Percentiles rank a stretch among this genome's conserved stretches.
phyloP scores from a whole-genome alignment of 1,139 yeast species.

The Pichia sp. region DNA sequence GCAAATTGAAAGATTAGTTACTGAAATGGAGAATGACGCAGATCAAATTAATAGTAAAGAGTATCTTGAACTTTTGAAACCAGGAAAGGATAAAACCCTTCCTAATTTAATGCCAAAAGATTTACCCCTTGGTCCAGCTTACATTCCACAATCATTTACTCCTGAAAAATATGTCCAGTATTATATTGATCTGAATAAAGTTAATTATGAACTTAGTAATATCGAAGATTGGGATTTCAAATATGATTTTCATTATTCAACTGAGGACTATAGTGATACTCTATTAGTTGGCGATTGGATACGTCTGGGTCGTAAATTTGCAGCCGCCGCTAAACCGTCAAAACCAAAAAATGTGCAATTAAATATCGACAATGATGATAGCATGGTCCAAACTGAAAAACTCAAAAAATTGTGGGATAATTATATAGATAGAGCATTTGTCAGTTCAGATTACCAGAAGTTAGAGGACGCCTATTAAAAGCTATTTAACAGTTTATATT shows the following conservation, averaged over 20 bases:
- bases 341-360: constrained; percentile 21
- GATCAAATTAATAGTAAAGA: constrained; percentile 2
- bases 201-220: constrained; percentile 12
- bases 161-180: constrained; percentile 71
- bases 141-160: constrained; percentile 59
- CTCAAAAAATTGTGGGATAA: constrained; percentile 37
- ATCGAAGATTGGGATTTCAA: constrained; percentile 39
- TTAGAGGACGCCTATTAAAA: constrained; percentile 18
- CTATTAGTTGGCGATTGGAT: constrained; percentile 60
- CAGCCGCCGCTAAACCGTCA: constrained; percentile 31
- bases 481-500: background rate
- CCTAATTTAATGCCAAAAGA: constrained; percentile 59
- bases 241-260: constrained; percentile 62
- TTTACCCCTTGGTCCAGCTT: constrained; percentile 67
- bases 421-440: constrained; percentile 45
- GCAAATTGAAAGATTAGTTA: constrained; percentile 13
- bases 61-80: constrained; percentile 20
- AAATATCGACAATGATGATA: constrained; percentile 16
- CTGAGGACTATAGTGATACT: constrained; percentile 55
- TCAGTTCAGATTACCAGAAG: constrained; percentile 58
- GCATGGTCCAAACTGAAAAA: constrained; percentile 1
- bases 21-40: constrained; percentile 10
- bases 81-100: constrained; percentile 51
- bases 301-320: constrained; percentile 47
- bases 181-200: constrained; percentile 49